Evolutionary conservation across 2,329 filamentous ascomycete genomes (phyloP), one percentile per base, ranked within the genome.

Genomic region (Alternaria sp.): DNA sequence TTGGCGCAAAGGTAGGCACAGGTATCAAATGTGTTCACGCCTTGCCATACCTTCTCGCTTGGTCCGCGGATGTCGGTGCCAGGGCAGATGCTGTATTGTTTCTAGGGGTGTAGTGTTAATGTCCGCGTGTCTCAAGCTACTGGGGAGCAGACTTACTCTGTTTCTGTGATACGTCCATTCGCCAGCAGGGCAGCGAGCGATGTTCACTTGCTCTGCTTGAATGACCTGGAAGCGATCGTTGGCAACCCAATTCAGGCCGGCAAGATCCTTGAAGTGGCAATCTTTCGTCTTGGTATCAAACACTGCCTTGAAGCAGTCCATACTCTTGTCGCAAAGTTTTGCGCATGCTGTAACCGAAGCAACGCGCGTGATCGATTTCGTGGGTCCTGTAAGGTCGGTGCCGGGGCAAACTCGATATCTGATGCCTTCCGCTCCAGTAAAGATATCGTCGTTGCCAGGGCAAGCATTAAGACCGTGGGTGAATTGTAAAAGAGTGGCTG

Each of bases 271-370:
- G 62, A 74, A 65, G 26, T 75, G 71, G 15, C 73, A 75, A 12
- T 62, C 54, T 32, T 54, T 67, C 3, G 60, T 67, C 32, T 67
- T 59, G 5, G 62, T 72, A 47, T 73, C 69, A 19, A 71, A 75
- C 5, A 75, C 73, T 26, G 71, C 73, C 45, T 72, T 75, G 62
- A 73, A 72, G 61, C 73, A 75, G 45, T 68, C 60, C 57, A 69
- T 62, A 7, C 52, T 61, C 40, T 59, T 36, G 25, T 73, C 70
- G 45, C 71, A 73, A 4, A 67, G 59, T 30, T 69, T 63, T 30
- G 70, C 70, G 55, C 71, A 73, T 28, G 67, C 69, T 52, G 65
- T 62, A 15, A 61, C 65, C 11, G 71, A 73, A 15, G 65, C 59
- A 30, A 73, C 57, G 47, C 62, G 61, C 4, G 46, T 72, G 17